Conservation (phyloP, 441 rosid genomes). For the Mallotus repandus region DNA sequence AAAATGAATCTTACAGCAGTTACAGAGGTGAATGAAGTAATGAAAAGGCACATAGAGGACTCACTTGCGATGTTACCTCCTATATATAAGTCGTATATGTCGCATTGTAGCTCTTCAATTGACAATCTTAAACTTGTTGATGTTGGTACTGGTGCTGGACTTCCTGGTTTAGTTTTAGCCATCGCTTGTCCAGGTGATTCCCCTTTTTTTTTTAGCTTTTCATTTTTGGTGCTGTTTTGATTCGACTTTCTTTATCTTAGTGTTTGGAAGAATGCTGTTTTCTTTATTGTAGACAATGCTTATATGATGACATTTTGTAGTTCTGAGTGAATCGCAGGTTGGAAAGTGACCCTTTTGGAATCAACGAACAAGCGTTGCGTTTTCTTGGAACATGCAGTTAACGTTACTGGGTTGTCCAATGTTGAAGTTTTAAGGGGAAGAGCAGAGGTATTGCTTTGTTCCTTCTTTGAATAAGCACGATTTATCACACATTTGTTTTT, state of each 20-base stretch:
- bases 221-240: background rate
- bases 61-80: slow-evolving; percentile 79
- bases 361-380: slow-evolving; percentile 79
- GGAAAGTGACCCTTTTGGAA: slow-evolving; percentile 89
- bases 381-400: slow-evolving; percentile 79
- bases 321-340: slow-evolving; percentile 35
- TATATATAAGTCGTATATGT: slow-evolving; percentile 38
- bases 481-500: background rate
- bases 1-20: slow-evolving; percentile 89
- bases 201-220: background rate
- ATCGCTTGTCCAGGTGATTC: slow-evolving; percentile 69
- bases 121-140: slow-evolving; percentile 54
- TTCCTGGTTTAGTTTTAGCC: slow-evolving; percentile 84
- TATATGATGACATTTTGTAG: background rate
- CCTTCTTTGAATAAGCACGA: too few relatives aligned
- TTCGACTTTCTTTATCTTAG: too few relatives aligned
- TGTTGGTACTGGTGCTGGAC: slow-evolving; percentile 88
- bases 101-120: slow-evolving; percentile 35
- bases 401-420: slow-evolving; percentile 58
- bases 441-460: slow-evolving; percentile 63
- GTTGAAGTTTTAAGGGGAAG: slow-evolving; percentile 76
- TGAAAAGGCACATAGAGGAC: slow-evolving; percentile 85
- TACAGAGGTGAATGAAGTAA: slow-evolving; percentile 60
- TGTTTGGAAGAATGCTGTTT: too few relatives aligned
- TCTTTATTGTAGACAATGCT: background rate